These are phyloP conservation scores for Hypoxylon sp. DNA, from an alignment of 2,329 filamentous ascomycete species.

Conservation along the genomic window DNA sequence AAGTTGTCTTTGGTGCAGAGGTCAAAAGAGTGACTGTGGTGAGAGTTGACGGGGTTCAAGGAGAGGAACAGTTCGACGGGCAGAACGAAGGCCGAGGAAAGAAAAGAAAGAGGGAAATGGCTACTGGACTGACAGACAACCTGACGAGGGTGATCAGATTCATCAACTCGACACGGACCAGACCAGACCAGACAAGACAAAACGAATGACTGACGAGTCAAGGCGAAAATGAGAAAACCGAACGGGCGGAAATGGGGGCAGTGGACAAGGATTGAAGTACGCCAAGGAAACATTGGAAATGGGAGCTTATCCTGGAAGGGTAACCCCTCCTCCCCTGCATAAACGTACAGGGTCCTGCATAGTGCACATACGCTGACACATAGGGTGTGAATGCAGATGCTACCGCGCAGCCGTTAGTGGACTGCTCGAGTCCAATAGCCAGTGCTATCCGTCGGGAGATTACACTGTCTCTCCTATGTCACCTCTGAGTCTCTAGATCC, in stretches of 20 bases:
- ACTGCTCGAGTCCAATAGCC: background rate
- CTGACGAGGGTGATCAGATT: constrained; percentile 27
- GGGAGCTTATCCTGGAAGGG: constrained; percentile 38
- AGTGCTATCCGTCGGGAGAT: constrained; percentile 30
- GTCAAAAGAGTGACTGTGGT: constrained; percentile 44
- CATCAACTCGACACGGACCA: constrained; percentile 33
- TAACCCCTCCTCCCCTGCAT: constrained; percentile 39
- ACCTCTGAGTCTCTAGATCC: constrained; percentile 12
- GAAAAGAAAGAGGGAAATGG: constrained; percentile 16
- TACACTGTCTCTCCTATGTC: constrained; percentile 34
- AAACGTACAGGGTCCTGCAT: constrained; percentile 25
- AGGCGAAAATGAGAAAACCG: constrained; percentile 41
- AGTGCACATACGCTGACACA: no score
- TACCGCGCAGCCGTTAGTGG: background rate
- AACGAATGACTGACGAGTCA: constrained; percentile 27
- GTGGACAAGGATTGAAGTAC: background rate
- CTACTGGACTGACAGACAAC: constrained; percentile 4
- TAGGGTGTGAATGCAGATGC: background rate
- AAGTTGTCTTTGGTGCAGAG: constrained; percentile 4
- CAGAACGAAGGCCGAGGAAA: constrained; percentile 20
- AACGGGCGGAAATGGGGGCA: constrained; percentile 33
- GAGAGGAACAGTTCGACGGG: constrained; percentile 23
- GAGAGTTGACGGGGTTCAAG: constrained; percentile 22
- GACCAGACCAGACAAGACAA: constrained; percentile 21
- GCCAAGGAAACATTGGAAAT: constrained; percentile 23